Evolutionary conservation across 441 rosid species (phyloP).

Genomic region (Jatropha multifida): DNA sequence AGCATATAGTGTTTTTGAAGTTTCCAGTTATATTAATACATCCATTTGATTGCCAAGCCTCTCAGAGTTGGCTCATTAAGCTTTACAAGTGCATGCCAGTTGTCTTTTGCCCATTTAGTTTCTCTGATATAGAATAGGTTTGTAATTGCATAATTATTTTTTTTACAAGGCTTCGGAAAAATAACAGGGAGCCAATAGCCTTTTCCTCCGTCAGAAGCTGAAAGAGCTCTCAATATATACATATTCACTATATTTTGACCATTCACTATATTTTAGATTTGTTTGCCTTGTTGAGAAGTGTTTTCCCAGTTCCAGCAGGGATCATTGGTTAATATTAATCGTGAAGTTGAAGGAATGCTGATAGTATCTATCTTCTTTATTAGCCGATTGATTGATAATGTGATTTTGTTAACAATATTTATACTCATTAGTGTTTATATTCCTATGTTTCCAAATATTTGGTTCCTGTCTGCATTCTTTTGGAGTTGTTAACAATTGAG

Average conservation of each 20-base stretch:
- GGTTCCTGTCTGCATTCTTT: not conserved
- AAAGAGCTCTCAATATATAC: slow-evolving; percentile 15
- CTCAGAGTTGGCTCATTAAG: slow-evolving; percentile 9
- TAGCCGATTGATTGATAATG: not conserved
- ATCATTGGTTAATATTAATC: not conserved
- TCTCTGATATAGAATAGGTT: slow-evolving; percentile 18
- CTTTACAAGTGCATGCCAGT: slow-evolving; percentile 10
- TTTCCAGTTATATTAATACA: not conserved
- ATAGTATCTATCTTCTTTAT: not conserved
- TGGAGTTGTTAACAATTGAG: not conserved
- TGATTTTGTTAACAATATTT: not conserved
- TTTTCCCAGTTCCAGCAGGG: slow-evolving; percentile 15
- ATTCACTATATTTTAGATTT: not conserved
- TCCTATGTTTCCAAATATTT: not conserved
- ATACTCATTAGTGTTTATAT: not conserved
- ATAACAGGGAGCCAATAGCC: slow-evolving; percentile 29
- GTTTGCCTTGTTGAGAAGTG: not conserved
- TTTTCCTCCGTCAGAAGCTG: slow-evolving; percentile 18
- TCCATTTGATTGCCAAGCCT: slow-evolving; percentile 18
- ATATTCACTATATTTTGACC: slow-evolving; percentile 17
- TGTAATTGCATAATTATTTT: slow-evolving; percentile 22
- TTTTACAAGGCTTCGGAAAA: slow-evolving; percentile 26
- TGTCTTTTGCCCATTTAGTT: slow-evolving; percentile 15
- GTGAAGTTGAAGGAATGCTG: not conserved
- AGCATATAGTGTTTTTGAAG: slow-evolving; percentile 6